Evolutionary conservation across 495 filamentous ascomycete genomes (phyloP).

Genomic region (Glarea lozoyensis): DNA sequence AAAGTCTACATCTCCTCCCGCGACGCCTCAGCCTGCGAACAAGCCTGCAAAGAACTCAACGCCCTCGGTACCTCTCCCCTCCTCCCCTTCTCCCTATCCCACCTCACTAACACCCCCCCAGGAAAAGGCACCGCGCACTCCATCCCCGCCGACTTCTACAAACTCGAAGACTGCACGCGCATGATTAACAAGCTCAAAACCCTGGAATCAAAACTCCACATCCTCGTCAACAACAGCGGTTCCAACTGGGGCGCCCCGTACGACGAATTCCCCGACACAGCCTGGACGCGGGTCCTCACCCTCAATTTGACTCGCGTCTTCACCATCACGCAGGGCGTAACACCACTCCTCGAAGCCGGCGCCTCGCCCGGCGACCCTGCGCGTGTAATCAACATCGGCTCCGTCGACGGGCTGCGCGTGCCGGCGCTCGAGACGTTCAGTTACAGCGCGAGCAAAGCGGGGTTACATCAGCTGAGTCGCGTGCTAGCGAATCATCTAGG

Average conservation of each 20-base stretch:
- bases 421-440: conserved; percentile 65
- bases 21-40: conserved; percentile 49
- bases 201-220: conserved; percentile 59
- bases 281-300: conserved; percentile 65
- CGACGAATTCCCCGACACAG: conserved; percentile 57
- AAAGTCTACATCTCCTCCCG: conserved; percentile 79
- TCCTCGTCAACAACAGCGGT: conserved; percentile 77
- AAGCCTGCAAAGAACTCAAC: conserved; percentile 52
- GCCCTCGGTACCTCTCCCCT: conserved; percentile 32
- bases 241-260: conserved; percentile 62
- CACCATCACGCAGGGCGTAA: conserved; percentile 64
- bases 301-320: conserved; percentile 77
- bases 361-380: conserved; percentile 37
- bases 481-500: conserved; percentile 65
- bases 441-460: conserved; percentile 68
- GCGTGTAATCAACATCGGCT: conserved; percentile 70
- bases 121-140: conserved; percentile 51
- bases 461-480: conserved; percentile 62
- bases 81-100: background rate
- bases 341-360: conserved; percentile 55
- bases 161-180: conserved; percentile 57
- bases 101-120: conserved; percentile 1
- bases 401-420: conserved; percentile 59
- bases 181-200: conserved; percentile 54
- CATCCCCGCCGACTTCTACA: conserved; percentile 66